Percentiles rank a stretch among this genome's conserved stretches.
Conservation (phyloP, 176 grass and related monocot species). For the Musa acuminata region DNA sequence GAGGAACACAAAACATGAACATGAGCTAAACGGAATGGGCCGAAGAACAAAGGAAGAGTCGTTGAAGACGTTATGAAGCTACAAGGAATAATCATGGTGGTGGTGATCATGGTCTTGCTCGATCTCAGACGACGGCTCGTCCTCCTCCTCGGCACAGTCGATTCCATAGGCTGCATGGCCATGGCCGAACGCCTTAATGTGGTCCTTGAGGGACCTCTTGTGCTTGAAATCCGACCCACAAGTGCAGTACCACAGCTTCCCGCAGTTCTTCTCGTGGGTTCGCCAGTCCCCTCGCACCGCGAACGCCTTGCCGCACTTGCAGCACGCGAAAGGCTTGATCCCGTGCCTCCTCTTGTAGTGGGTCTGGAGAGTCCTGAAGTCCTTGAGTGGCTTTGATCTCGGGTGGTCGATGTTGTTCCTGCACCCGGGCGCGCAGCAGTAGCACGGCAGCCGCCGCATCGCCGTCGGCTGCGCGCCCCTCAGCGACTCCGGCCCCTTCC, state of each 20-base stretch:
- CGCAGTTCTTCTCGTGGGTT: conserved; percentile 87
- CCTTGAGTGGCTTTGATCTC: conserved; percentile 52
- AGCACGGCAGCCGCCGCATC: conserved; percentile 73
- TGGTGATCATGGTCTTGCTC: conserved; percentile 26
- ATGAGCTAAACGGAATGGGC: too few species aligned
- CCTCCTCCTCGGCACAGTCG: conserved; percentile 4
- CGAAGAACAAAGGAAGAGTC: too few species aligned
- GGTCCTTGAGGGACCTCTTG: conserved; percentile 77
- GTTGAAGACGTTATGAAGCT: too few species aligned
- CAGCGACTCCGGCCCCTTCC: conserved; percentile 64
- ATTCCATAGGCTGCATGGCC: conserved; percentile 49
- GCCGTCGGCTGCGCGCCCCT: conserved; percentile 64
- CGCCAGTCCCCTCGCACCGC: conserved; percentile 80
- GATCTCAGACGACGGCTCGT: conserved; percentile 40
- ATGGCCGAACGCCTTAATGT: conserved; percentile 50
- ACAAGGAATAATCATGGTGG: not conserved
- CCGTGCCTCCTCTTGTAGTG: conserved; percentile 77
- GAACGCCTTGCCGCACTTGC: conserved; percentile 76
- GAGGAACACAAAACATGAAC: too few species aligned
- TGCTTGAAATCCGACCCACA: conserved; percentile 88
- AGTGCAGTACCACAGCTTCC: conserved; percentile 78
- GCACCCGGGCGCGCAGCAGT: conserved; percentile 68
- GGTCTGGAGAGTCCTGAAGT: conserved; percentile 72
- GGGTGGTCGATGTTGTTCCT: conserved; percentile 75
- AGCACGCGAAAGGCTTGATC: conserved; percentile 81